Base-by-base conservation (phyloP, 768 basidiomycete species). In the Podaxis sp. region DNA sequence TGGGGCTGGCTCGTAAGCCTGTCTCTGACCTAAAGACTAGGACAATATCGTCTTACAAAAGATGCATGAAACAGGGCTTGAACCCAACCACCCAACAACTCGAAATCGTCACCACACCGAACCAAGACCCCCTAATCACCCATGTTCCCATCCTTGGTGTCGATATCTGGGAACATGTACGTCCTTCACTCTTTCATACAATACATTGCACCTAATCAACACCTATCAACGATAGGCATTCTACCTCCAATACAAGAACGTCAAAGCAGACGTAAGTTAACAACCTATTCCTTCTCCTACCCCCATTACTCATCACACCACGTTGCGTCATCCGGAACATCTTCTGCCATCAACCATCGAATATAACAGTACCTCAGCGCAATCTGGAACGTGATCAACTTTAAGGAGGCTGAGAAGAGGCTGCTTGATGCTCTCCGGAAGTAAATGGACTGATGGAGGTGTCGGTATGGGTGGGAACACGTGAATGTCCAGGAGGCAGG, bases 161-260 rank as follows among this genome's bases (percentile, higher is more conserved):
- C 68, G 95, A 96, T 67, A 87, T 96, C 72, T 96, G 95, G 95
- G 94, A 96, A 30, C 95, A 96, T 72, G 66, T 67, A 49, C 54
- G 66, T 57, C 22, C 17, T 51, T 55, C 53, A 30, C 11, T 57
- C 22, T 22, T 51, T n/a, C 26, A 52, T 33, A 40, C 30, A 46
- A 36, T 36, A 38, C 17, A 36, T 17, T 33, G 1, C 4, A 44
- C 26, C 24, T 56, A 42, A 52, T n/a, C 17, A 19, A 48, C 51
- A 19, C 36, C 54, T 33, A 36, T 59, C 19, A 39, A 13, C 12
- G 30, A 42, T 33, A 67, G 66, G 93, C 94, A 57, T 94, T 95
- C 82, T 98, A 96, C 80, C 85, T 96, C 69, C 94, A 98, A 75
- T 98, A 98, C 80, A 85, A 90, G 76, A 97, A 96, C 77, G 93